A percentile compares a stretch with the other conserved stretches of the same genome.
phyloP scores from a whole-genome alignment of 306 rosid species.

The Cucumis melo region DNA sequence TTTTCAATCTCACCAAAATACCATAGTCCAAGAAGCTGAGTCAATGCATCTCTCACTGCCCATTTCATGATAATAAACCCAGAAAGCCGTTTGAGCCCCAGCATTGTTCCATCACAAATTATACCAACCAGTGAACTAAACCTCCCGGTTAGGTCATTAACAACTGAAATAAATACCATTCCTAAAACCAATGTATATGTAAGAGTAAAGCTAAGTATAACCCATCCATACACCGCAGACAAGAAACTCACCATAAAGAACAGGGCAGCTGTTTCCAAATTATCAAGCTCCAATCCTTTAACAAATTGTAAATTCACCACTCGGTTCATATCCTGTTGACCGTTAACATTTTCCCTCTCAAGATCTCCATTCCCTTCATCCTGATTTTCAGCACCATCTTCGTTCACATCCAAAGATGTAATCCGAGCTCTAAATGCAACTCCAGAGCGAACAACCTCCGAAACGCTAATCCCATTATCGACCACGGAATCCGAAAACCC shows the following conservation, averaged over 20 bases:
- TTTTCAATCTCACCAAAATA: constrained; percentile 85
- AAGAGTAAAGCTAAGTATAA: constrained; percentile 61
- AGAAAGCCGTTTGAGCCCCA: constrained; percentile 78
- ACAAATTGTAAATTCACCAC: constrained; percentile 43
- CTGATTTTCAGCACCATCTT: background rate
- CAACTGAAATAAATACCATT: constrained; percentile 51
- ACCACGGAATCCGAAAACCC: constrained; percentile 54
- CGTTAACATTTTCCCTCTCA: constrained; percentile 22
- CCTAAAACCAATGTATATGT: constrained; percentile 83
- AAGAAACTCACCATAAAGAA: constrained; percentile 54
- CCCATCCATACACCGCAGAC: constrained; percentile 75
- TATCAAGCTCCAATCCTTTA: constrained; percentile 64
- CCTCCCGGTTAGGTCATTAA: constrained; percentile 54
- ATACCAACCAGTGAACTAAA: constrained; percentile 39
- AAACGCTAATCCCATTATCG: constrained; percentile 52
- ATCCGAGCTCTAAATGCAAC: constrained; percentile 28
- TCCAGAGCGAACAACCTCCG: constrained; percentile 53
- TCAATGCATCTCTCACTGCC: constrained; percentile 94
- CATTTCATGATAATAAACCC: constrained; percentile 82
- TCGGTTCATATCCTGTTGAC: constrained; percentile 18
- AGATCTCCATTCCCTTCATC: constrained; percentile 4
- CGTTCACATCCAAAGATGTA: background rate
- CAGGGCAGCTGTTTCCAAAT: constrained; percentile 45
- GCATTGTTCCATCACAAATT: constrained; percentile 65
- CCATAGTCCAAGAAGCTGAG: constrained; percentile 91